Evolutionary conservation across 1,284 basidiomycete genomes (phyloP).

Genomic region (Trichosporon sp.): DNA sequence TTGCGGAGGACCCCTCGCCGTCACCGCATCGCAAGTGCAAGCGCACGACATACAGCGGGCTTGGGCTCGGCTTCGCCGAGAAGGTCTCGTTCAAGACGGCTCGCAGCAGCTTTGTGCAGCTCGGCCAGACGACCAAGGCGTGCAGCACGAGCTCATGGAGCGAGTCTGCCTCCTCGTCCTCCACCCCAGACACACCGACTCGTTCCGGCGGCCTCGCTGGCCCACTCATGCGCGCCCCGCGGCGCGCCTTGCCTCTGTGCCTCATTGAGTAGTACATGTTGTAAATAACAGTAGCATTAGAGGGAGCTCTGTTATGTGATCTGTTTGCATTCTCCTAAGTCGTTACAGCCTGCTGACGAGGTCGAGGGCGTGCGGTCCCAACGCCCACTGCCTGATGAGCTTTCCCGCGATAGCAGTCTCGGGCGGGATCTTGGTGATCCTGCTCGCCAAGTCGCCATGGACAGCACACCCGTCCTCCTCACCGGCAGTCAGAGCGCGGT

Average conservation of each 20-base stretch:
- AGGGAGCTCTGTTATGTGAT: constrained; percentile 16
- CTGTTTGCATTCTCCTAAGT: background rate
- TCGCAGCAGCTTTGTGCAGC: constrained; percentile 10
- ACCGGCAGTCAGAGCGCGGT: constrained; percentile 16
- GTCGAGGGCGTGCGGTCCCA: constrained; percentile 53
- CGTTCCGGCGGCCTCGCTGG: background rate
- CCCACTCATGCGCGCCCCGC: background rate
- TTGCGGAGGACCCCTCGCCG: background rate
- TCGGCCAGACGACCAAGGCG: background rate
- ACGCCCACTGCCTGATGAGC: constrained; percentile 69
- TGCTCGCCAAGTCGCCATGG: background rate
- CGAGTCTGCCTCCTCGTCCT: constrained; percentile 3
- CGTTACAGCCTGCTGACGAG: constrained; percentile 45
- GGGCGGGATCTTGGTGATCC: constrained; percentile 68
- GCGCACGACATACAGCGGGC: background rate
- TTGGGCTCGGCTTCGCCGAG: constrained; percentile 5
- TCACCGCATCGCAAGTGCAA: background rate
- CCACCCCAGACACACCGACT: background rate
- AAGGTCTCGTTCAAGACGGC: constrained; percentile 9
- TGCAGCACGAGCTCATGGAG: constrained; percentile 9
- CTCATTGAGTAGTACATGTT: background rate
- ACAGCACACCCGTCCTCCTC: constrained; percentile 5
- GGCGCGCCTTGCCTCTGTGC: background rate
- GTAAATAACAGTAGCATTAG: constrained; percentile 10
- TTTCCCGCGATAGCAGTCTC: constrained; percentile 71